These are phyloP conservation scores for Poronia punctata DNA, from an alignment of 495 filamentous ascomycete species.

Conservation along the genomic window DNA sequence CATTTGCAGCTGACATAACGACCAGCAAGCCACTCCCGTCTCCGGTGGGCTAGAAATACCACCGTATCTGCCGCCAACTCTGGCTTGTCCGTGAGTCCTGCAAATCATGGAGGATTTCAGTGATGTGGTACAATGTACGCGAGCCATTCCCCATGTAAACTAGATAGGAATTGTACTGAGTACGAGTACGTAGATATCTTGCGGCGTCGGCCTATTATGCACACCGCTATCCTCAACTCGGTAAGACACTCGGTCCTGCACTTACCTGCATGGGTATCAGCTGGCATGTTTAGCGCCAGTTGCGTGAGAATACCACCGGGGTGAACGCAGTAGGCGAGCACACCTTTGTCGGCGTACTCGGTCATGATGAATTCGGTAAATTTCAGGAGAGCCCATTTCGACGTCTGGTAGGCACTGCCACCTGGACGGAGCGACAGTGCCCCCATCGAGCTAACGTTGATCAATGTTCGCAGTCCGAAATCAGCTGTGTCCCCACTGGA, in stretches of 20 bases:
- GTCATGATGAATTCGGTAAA: conserved; percentile 38
- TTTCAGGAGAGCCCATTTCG: conserved; percentile 44
- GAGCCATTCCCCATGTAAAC: no score
- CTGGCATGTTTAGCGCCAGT: conserved; percentile 18
- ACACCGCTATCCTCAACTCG: no score
- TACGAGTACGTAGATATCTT: no score
- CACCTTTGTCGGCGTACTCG: conserved; percentile 40
- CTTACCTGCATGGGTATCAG: conserved; percentile 19
- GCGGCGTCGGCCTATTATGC: no score
- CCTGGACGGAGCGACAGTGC: conserved; percentile 27
- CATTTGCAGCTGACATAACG: conserved; percentile 42
- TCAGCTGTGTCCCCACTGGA: no score
- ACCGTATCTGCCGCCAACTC: conserved; percentile 42
- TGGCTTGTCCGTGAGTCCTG: conserved; percentile 35
- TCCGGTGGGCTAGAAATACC: conserved; percentile 41
- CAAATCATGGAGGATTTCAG: conserved; percentile 1
- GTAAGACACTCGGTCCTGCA: background rate
- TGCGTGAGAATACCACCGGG: conserved; percentile 45
- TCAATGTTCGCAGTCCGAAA: conserved; percentile 38
- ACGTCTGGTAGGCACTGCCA: conserved; percentile 35
- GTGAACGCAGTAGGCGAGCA: conserved; percentile 43
- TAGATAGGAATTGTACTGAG: no score
- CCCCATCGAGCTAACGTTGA: conserved; percentile 40
- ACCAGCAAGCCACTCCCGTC: conserved; percentile 44
- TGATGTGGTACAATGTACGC: background rate